Conservation (phyloP, 192 early-diverging fungal species). For the Spizellomyces sp. region DNA sequence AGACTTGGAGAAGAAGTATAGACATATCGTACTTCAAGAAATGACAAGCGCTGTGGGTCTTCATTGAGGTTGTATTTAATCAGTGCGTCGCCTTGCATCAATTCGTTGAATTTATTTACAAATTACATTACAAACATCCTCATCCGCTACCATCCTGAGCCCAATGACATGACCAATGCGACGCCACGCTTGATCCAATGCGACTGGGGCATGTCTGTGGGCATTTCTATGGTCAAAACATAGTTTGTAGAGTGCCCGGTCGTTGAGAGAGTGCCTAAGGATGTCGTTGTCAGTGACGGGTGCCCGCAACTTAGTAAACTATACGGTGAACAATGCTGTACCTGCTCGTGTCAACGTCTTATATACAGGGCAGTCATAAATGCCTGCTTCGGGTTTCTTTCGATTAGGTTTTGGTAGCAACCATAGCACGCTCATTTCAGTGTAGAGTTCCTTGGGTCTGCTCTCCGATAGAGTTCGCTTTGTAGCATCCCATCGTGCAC, state of each 20-base stretch:
- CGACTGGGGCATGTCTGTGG: conserved; percentile 49
- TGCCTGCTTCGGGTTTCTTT: conserved; percentile 51
- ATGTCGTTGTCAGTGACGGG: not conserved
- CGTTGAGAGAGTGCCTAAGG: conserved; percentile 43
- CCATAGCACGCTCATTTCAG: conserved; percentile 64
- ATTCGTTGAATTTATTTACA: not conserved
- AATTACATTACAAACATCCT: not conserved
- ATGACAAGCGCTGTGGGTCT: conserved; percentile 22
- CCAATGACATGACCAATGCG: conserved; percentile 47
- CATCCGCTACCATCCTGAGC: conserved; percentile 22
- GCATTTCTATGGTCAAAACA: conserved; percentile 63
- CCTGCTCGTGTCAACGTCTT: conserved; percentile 63
- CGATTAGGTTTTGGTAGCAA: conserved; percentile 58
- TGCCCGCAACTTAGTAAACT: not conserved
- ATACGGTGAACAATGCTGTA: conserved; percentile 7
- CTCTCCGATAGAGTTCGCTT: conserved; percentile 46
- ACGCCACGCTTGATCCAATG: conserved; percentile 65
- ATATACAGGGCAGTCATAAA: conserved; percentile 65
- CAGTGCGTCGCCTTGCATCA: not conserved
- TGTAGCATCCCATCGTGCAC: conserved; percentile 58
- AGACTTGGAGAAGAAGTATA: conserved; percentile 40
- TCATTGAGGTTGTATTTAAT: not conserved
- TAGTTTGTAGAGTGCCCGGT: conserved; percentile 67
- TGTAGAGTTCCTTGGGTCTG: conserved; percentile 61
- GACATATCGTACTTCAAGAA: conserved; percentile 34